These are phyloP conservation scores for Linnemannia schmuckeri DNA, from an alignment of 192 early-diverging fungal species.

Conservation along the genomic window DNA sequence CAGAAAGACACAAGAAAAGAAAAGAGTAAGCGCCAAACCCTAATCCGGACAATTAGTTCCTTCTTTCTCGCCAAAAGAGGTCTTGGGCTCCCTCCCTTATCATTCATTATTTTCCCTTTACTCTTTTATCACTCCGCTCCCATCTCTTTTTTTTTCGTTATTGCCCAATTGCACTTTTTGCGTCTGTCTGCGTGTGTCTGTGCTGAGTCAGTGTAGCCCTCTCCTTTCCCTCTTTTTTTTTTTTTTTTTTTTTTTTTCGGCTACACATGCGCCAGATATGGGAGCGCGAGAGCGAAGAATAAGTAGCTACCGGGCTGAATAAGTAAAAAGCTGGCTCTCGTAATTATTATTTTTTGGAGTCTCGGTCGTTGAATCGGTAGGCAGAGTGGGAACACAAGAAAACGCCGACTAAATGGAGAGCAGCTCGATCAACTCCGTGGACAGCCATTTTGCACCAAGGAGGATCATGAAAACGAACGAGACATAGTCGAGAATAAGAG, in stretches of 20 bases:
- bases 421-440: conserved; percentile 8
- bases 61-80: not conserved
- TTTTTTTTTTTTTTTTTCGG: not conserved
- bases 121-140: not conserved
- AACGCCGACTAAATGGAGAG: conserved; percentile 1
- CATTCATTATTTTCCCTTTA: not conserved
- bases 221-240: not conserved
- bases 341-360: not conserved
- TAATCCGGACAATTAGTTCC: not conserved
- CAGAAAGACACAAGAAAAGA: not conserved
- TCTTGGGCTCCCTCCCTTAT: not conserved
- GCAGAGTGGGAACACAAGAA: not conserved
- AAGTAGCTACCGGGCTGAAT: not conserved
- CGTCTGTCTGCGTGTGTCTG: too few relatives aligned
- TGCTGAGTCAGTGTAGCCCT: not conserved
- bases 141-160: not conserved
- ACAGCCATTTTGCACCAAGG: not conserved
- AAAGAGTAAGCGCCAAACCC: not conserved
- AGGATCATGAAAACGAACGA: not conserved
- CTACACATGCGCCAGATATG: not conserved
- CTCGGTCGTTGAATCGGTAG: conserved; percentile 1
- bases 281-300: not conserved
- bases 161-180: not conserved
- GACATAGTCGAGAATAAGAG: not conserved
- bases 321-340: too few relatives aligned